A percentile compares a stretch with the other conserved stretches of the same genome.
Conservation (phyloP, 2,329 filamentous ascomycete genomes). For the Sporothrix euskadiensis region DNA sequence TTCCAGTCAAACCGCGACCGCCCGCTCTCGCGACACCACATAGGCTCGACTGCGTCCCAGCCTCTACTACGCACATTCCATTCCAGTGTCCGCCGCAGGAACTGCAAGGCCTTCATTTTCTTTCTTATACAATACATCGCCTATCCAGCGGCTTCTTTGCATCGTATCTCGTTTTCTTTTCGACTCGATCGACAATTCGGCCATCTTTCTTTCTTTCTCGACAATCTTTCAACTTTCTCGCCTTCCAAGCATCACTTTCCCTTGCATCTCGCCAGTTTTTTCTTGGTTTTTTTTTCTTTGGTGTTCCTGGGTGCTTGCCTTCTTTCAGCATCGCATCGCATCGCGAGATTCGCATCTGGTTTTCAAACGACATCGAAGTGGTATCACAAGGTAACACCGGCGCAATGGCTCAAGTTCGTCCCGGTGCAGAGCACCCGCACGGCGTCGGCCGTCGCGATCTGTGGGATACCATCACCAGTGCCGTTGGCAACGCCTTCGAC, state of each 20-base stretch:
- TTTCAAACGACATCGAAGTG: neutral
- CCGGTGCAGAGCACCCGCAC: slow-evolving; percentile 10
- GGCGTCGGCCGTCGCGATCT: slow-evolving; percentile 15
- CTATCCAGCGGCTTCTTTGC: neutral
- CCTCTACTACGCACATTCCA: slow-evolving; percentile 19
- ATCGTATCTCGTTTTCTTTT: neutral
- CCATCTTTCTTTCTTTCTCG: neutral
- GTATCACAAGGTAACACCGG: neutral
- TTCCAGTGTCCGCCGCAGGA: slow-evolving; percentile 24
- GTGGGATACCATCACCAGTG: slow-evolving; percentile 32
- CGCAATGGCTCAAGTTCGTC: slow-evolving; percentile 4
- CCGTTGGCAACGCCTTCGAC: slow-evolving; percentile 30
- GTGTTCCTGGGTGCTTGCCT: neutral
- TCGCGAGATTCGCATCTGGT: neutral
- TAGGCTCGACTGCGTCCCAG: slow-evolving; percentile 7
- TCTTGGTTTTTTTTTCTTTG: neutral
- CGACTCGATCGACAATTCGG: slow-evolving; percentile 7
- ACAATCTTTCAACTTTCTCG: neutral
- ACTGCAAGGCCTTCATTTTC: neutral
- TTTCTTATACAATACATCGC: neutral
- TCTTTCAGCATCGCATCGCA: slow-evolving; percentile 7
- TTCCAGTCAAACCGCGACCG: slow-evolving; percentile 11
- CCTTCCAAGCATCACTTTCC: neutral
- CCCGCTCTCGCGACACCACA: neutral
- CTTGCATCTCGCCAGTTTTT: slow-evolving; percentile 20